Evolutionary conservation across 1,139 yeast species (phyloP).

Genomic region (Starmera stellimalicola): DNA sequence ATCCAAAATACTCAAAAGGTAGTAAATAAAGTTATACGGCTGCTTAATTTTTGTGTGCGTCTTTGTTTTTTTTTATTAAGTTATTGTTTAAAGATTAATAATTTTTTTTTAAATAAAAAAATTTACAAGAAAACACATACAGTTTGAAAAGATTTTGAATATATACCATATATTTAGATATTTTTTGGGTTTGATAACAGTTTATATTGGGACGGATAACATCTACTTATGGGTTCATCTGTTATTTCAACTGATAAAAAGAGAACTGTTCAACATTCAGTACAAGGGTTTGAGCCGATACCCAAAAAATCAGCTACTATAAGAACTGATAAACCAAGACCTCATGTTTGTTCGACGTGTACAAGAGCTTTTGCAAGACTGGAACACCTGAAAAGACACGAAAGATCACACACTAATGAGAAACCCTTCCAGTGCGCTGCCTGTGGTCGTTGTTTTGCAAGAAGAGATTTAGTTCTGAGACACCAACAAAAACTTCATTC

Average conservation of each 20-base stretch:
- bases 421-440: slow-evolving; percentile 96
- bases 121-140: no score
- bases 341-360: slow-evolving; percentile 84
- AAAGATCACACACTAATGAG: slow-evolving; percentile 91
- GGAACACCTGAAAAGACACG: slow-evolving; percentile 91
- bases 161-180: no score
- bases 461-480: slow-evolving; percentile 81
- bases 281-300: slow-evolving; percentile 48
- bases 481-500: slow-evolving; percentile 95
- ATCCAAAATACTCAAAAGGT: no score
- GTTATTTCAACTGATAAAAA: neutral
- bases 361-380: slow-evolving; percentile 93
- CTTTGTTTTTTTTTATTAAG: no score
- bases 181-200: no score
- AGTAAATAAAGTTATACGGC: no score
- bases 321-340: slow-evolving; percentile 84
- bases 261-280: slow-evolving; percentile 11
- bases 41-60: no score
- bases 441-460: slow-evolving; percentile 90
- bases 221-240: no score
- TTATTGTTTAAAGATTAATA: no score
- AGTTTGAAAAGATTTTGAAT: no score
- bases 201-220: no score
- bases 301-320: slow-evolving; percentile 80
- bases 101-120: no score